phyloP scores from a whole-genome alignment of 768 basidiomycete genomes.

The Mycena sanguinolenta region DNA sequence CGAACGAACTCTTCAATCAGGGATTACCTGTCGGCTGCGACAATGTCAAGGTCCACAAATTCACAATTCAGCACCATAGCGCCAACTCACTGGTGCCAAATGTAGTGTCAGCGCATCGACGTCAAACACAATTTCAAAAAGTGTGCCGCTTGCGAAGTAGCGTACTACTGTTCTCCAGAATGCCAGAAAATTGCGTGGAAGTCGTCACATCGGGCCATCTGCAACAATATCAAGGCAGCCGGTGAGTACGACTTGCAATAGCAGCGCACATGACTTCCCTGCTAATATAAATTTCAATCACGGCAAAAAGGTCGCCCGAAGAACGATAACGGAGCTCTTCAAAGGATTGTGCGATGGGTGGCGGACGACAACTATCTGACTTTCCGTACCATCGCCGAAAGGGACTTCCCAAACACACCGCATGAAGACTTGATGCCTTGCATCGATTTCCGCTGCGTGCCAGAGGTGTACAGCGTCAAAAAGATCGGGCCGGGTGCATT shows the following conservation, averaged over 20 bases:
- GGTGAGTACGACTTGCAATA: slow-evolving; percentile 37
- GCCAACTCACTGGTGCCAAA: not conserved
- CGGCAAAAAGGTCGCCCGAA: slow-evolving; percentile 45
- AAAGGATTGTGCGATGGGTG: slow-evolving; percentile 48
- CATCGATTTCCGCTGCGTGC: slow-evolving; percentile 49
- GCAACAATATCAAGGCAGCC: slow-evolving; percentile 50
- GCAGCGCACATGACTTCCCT: no score
- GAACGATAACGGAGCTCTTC: slow-evolving; percentile 47
- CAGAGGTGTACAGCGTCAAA: slow-evolving; percentile 44
- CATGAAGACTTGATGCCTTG: slow-evolving; percentile 44
- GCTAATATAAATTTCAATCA: slow-evolving; percentile 36
- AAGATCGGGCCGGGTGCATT: slow-evolving; percentile 20
- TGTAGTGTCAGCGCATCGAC: slow-evolving; percentile 51
- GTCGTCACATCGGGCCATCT: slow-evolving; percentile 48
- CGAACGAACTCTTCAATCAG: slow-evolving; percentile 34
- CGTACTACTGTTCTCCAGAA: slow-evolving; percentile 54
- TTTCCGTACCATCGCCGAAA: slow-evolving; percentile 42
- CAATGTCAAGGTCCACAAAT: slow-evolving; percentile 49
- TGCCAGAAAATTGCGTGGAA: slow-evolving; percentile 54
- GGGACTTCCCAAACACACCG: slow-evolving; percentile 41
- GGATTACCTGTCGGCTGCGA: slow-evolving; percentile 49
- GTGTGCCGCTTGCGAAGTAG: slow-evolving; percentile 48
- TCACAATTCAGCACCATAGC: not conserved
- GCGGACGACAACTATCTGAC: slow-evolving; percentile 41
- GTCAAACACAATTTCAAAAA: slow-evolving; percentile 47